Base-by-base conservation (phyloP, 495 filamentous ascomycete species). In the Penicillium turbatum region DNA sequence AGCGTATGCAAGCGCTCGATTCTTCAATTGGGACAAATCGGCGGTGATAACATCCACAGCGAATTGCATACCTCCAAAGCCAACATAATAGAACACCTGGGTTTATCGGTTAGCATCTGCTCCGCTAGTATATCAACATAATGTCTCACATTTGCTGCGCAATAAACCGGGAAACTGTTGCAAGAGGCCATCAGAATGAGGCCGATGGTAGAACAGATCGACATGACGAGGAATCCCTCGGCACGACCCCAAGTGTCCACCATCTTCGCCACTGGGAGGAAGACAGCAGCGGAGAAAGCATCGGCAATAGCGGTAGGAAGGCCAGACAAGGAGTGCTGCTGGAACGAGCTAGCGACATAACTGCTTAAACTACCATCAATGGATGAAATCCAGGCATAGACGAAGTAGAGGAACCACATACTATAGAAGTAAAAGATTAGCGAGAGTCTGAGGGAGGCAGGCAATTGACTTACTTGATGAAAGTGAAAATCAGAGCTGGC, bases 231-330 rank as follows among this genome's bases (percentile, higher is more conserved):
- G 60, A 84, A 86, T 29, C 71, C 74, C 46, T 77, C 62, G 57
- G 79, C 51, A 63, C 81, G 61, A 49, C 83, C 85, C 75, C 80
- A 87, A 21, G 84, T 68, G 59, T 89, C 82, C 55, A 87, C 67
- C 42, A 87, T 68, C 64, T 87, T 86, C 39, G 83, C 84, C 13
- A 86, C 65, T 0, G 84, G 76, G 27, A 87, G 69, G 51, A 81
- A 84, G 37, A 74, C 66, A 16, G 86, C 71, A 50, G 84, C 86
- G 45, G 77, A 79, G 48, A 86, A 80, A 46, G 85, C 54, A 55
- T 57, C 57, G 15, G 59, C 57, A 29, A 74, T 56, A 43, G 72
- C 57, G 5, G 56, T 55, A 13, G 69, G 67, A 5, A 65, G 57
- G 24, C 56, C 66, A 6, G 66, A 57, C 2, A 74, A 66, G 2